Base-by-base conservation (phyloP, 495 filamentous ascomycete species). In the Lepraria neglecta region DNA sequence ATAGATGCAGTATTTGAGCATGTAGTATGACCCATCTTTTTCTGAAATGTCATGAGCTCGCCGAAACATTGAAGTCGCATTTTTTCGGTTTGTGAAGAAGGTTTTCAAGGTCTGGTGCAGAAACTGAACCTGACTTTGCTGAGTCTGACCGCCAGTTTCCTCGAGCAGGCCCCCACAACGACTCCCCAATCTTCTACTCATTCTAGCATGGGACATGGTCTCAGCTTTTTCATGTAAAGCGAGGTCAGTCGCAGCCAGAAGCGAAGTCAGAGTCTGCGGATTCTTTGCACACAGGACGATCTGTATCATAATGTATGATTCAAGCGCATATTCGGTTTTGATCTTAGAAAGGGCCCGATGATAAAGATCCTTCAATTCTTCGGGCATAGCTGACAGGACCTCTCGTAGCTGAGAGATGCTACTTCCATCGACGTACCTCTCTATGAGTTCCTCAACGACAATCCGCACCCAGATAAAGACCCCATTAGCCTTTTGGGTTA, bases 391-490 rank as follows among this genome's bases (percentile, higher is more conserved):
- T 42, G 35, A 56, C 4, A 56, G 11, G 9, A 38, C 31, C 3
- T 56, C 4, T 35, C 52, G 52, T 24, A 56, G 30, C 35, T 56
- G 52, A 33, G 35, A 33, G 31, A 56, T 6, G 30, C 21, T 19
- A 27, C n/a, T 35, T 5, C 52, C 52, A 56, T 56, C 52, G 12
- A 56, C 31, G 27, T 28, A 42, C 31, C 28, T 56, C 21, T 56
- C 52, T 33, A 56, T 56, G 11, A 56, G 52, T 3, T 56, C 52
- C 35, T 56, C 30, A 19, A 56, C n/a, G 31, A 56, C 52, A 19
- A 56, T 19, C 7, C 52, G 52, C 14, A 56, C 52, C 52, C 52
- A 56, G 3, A 56, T 56, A 15, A 56, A 56, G 12, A 56, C 35
- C 30, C 52, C 27, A 30, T 42, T 56, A 19, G 52, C 52, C 11